Evolutionary conservation across 2,329 filamentous ascomycete species (phyloP).

Genomic region (Fusarium sp.): DNA sequence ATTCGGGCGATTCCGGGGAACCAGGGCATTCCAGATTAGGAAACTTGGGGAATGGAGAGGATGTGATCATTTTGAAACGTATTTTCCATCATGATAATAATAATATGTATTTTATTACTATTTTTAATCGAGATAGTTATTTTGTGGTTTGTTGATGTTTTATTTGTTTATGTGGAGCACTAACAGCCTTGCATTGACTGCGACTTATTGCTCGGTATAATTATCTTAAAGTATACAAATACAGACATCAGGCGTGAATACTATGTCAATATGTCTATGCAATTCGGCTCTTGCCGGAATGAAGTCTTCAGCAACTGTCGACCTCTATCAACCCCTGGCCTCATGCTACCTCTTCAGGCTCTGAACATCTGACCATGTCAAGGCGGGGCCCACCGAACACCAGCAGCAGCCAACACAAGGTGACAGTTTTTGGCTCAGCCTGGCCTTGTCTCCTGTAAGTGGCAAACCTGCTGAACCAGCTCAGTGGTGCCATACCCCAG

Average conservation of each 20-base stretch:
- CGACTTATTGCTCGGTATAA: neutral
- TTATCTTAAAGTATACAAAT: neutral
- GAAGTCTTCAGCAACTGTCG: conserved; percentile 13
- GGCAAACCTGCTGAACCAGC: conserved; percentile 19
- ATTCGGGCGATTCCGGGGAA: conserved; percentile 38
- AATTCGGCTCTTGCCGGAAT: conserved; percentile 27
- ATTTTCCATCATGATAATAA: neutral
- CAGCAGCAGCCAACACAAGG: conserved; percentile 1
- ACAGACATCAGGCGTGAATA: neutral
- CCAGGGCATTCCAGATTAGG: conserved; percentile 1
- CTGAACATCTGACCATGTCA: conserved; percentile 32
- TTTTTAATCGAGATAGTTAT: neutral
- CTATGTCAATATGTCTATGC: neutral
- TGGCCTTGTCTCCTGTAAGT: neutral
- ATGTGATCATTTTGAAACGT: neutral
- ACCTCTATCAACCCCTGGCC: conserved; percentile 23
- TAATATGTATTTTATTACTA: neutral
- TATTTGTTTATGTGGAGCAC: neutral
- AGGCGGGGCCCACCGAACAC: conserved; percentile 32
- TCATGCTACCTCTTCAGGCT: conserved; percentile 29
- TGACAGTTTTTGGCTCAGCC: neutral
- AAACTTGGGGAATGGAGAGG: conserved; percentile 5
- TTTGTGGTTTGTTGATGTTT: neutral
- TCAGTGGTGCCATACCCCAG: conserved; percentile 37
- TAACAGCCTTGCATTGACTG: neutral